A percentile compares a stretch with the other conserved stretches of the same genome.
phyloP scores from a whole-genome alignment of 2,329 filamentous ascomycete genomes.

The Fusarium sp. region DNA sequence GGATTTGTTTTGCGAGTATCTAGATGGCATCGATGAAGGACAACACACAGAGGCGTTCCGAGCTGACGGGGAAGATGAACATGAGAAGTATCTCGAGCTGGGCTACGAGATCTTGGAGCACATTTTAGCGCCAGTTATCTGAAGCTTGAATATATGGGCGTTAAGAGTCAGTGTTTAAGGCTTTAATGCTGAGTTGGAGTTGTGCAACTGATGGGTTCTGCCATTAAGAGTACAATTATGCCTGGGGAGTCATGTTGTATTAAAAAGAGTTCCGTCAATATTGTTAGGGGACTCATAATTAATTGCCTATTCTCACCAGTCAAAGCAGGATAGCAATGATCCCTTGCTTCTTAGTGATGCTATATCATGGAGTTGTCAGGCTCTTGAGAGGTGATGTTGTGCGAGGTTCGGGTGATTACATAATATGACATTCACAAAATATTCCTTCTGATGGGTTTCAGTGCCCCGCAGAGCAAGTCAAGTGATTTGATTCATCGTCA shows the following conservation, averaged over 20 bases:
- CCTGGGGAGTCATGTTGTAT: neutral
- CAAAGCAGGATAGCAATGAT: neutral
- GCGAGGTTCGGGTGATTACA: constrained; percentile 36
- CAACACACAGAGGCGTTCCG: constrained; percentile 52
- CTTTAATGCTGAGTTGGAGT: neutral
- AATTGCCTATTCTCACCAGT: neutral
- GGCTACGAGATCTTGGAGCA: constrained; percentile 68
- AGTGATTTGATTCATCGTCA: constrained; percentile 9
- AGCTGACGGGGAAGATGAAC: constrained; percentile 34
- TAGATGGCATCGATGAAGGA: constrained; percentile 63
- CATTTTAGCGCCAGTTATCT: constrained; percentile 64
- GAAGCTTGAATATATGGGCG: neutral
- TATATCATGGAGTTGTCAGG: neutral
- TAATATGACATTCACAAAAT: constrained; percentile 47
- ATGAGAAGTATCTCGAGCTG: constrained; percentile 57
- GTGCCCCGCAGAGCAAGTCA: constrained; percentile 7
- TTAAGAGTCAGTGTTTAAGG: neutral
- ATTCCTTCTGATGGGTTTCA: constrained; percentile 14
- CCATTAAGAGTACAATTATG: neutral
- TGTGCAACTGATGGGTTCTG: neutral
- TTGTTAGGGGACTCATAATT: neutral
- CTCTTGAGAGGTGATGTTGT: neutral
- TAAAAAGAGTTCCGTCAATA: neutral
- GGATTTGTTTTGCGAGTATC: constrained; percentile 59
- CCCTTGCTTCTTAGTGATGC: neutral